Percentiles rank a stretch among this genome's conserved stretches.
Conservation (phyloP, 1,139 yeast genomes). For the Protomyces lactucae-debilis region DNA sequence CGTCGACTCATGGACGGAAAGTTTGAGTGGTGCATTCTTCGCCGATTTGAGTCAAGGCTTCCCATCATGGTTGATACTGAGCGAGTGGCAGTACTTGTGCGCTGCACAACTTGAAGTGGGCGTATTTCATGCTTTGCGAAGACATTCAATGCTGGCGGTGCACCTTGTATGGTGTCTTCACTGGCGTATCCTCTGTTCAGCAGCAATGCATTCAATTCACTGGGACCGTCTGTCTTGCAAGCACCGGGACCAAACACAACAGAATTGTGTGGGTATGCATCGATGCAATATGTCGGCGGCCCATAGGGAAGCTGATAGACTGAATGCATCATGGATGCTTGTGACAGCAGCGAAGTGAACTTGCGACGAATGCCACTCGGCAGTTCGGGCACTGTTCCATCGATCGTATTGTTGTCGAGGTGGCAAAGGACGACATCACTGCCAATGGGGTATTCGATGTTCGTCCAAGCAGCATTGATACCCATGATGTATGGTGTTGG, state of each 20-base stretch:
- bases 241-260: conserved; percentile 13
- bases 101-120: neutral
- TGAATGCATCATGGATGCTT: conserved; percentile 30
- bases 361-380: conserved; percentile 29
- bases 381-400: conserved; percentile 25
- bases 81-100: neutral
- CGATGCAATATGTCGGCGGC: conserved; percentile 27
- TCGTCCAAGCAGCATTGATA: conserved; percentile 9
- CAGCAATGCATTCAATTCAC: conserved; percentile 7
- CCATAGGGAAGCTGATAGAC: conserved; percentile 28
- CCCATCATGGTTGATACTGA: neutral
- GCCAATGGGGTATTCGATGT: conserved; percentile 23
- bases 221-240: neutral
- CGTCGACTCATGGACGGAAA: neutral
- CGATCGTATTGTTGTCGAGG: conserved; percentile 28
- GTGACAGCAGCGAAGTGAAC: conserved; percentile 19
- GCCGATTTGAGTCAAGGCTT: neutral
- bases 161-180: neutral
- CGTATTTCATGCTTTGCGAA: neutral
- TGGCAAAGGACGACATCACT: conserved; percentile 31
- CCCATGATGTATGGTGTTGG: conserved; percentile 33
- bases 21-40: neutral
- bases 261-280: conserved; percentile 28
- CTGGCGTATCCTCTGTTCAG: conserved; percentile 10
- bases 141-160: neutral